A percentile compares a stretch with the other conserved stretches of the same genome.
These are phyloP conservation scores for Circinella umbellata DNA, from an alignment of 371 early-diverging fungal genomes.

Conservation along the genomic window DNA sequence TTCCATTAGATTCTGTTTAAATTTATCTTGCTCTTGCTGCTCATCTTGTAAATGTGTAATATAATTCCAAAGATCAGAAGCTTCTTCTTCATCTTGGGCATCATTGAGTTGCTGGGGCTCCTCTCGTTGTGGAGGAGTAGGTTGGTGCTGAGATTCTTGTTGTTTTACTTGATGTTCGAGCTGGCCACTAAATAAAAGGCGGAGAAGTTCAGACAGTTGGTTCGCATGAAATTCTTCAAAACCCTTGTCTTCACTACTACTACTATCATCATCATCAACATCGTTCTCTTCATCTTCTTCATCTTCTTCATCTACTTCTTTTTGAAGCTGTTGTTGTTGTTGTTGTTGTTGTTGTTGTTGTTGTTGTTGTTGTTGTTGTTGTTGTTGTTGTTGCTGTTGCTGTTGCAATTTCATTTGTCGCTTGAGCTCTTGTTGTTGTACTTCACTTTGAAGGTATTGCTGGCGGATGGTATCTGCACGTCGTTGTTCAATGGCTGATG, in stretches of 20 bases:
- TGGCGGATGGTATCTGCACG: slow-evolving; percentile 13
- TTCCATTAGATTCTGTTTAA: neutral
- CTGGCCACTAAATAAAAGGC: slow-evolving; percentile 12
- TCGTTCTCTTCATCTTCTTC: too few relatives aligned
- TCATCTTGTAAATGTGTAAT: slow-evolving; percentile 15
- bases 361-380: slow-evolving; percentile 7
- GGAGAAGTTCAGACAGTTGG: slow-evolving; percentile 3
- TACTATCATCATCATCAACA: too few relatives aligned
- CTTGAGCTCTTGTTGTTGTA: neutral
- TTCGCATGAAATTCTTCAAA: slow-evolving; percentile 16
- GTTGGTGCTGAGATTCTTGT: slow-evolving; percentile 9
- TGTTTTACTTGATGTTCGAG: slow-evolving; percentile 16
- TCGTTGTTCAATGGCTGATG: slow-evolving; percentile 27
- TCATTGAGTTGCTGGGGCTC: slow-evolving; percentile 15
- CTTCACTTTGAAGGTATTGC: slow-evolving; percentile 7
- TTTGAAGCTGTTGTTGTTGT: slow-evolving; percentile 1
- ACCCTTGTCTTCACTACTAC: neutral
- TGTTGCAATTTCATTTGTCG: neutral
- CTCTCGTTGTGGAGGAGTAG: neutral
- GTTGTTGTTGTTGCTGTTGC: neutral
- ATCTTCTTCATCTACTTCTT: slow-evolving; percentile 5
- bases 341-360: neutral
- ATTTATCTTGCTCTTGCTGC: slow-evolving; percentile 17
- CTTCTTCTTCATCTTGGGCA: slow-evolving; percentile 19
- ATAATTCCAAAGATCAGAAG: slow-evolving; percentile 22